Conservation (phyloP, 306 rosid species). For the Lablab purpureus region DNA sequence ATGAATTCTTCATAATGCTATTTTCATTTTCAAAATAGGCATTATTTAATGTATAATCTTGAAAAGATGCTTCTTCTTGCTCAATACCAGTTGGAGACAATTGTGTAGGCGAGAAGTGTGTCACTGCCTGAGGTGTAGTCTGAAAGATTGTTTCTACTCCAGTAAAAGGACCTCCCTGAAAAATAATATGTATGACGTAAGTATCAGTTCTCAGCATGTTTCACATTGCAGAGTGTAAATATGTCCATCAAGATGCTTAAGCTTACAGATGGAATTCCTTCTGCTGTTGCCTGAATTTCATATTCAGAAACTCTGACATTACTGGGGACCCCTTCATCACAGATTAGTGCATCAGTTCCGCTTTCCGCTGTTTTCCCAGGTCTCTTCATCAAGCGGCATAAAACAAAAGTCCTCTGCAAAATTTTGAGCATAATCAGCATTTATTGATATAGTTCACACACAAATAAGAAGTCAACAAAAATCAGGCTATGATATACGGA, state of each 20-base stretch:
- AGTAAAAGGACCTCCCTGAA: conserved; percentile 36
- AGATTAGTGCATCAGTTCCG: background rate
- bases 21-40: conserved; percentile 15
- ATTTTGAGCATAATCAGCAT: conserved; percentile 18
- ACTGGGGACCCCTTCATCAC: conserved; percentile 51
- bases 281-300: conserved; percentile 13
- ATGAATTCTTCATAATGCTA: background rate
- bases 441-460: background rate
- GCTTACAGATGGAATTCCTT: conserved; percentile 54
- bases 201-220: conserved; percentile 18
- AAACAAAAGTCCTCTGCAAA: conserved; percentile 58
- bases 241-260: conserved; percentile 18
- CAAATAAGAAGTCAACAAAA: conserved; percentile 9
- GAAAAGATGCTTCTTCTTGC: background rate
- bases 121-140: background rate
- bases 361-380: conserved; percentile 39
- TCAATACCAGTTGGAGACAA: conserved; percentile 21
- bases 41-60: background rate
- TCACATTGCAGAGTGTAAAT: conserved; percentile 8
- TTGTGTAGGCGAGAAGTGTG: background rate
- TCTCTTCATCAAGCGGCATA: conserved; percentile 59
- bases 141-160: conserved; percentile 1
- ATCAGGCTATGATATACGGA: background rate
- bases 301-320: conserved; percentile 21
- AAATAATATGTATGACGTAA: conserved; percentile 14